A percentile compares a stretch with the other conserved stretches of the same genome.
Evolutionary conservation across 192 early-diverging fungal species (phyloP).

Genomic region (Dissophora globulifera): DNA sequence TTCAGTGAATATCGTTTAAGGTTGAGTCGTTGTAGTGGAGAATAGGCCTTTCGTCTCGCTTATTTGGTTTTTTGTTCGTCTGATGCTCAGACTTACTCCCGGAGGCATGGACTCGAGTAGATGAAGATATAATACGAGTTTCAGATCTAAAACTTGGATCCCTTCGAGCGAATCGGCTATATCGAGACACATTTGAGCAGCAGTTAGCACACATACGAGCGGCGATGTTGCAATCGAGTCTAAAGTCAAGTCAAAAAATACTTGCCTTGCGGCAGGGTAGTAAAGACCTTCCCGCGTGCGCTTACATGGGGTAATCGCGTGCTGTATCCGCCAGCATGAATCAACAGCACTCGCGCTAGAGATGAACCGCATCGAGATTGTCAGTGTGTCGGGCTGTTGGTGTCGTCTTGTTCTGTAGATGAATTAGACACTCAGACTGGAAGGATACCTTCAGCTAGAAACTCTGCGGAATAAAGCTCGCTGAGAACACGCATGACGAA

Average conservation of each 20-base stretch:
- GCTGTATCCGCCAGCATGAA: slow-evolving; percentile 57
- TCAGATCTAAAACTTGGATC: slow-evolving; percentile 30
- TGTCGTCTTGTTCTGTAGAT: too few relatives aligned
- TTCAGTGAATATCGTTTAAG: background rate
- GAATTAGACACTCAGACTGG: background rate
- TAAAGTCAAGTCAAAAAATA: background rate
- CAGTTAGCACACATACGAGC: too few relatives aligned
- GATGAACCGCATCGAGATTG: background rate
- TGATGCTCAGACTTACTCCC: slow-evolving; percentile 10
- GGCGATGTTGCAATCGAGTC: too few relatives aligned
- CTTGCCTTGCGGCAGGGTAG: slow-evolving; percentile 42
- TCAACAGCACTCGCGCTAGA: slow-evolving; percentile 40
- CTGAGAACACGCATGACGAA: slow-evolving; percentile 39
- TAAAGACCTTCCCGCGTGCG: slow-evolving; percentile 53
- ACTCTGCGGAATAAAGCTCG: slow-evolving; percentile 18
- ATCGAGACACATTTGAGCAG: background rate
- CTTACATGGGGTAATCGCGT: slow-evolving; percentile 57
- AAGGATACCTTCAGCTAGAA: slow-evolving; percentile 12
- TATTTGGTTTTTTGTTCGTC: background rate
- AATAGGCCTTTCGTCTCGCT: too few relatives aligned
- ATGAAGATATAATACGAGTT: slow-evolving; percentile 30
- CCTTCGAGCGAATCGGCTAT: slow-evolving; percentile 22
- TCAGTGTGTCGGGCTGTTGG: background rate
- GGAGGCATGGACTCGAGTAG: slow-evolving; percentile 30
- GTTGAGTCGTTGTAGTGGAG: background rate